These are phyloP conservation scores for Suhomyces faveliae DNA, from an alignment of 805 yeast species.

Conservation along the genomic window DNA sequence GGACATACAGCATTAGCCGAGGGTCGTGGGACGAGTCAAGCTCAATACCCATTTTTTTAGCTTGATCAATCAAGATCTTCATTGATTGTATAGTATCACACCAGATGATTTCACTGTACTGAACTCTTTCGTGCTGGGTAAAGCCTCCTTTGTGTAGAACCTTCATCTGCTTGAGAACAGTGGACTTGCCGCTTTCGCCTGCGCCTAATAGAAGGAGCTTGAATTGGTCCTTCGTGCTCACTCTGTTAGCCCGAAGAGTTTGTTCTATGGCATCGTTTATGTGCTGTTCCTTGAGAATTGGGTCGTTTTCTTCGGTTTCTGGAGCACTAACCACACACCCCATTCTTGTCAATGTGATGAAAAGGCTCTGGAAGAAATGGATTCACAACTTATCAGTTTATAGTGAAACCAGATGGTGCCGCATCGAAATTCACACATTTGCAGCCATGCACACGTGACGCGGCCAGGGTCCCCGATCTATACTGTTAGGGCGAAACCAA, in stretches of 20 bases:
- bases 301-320: slow-evolving; percentile 45
- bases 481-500: slow-evolving; percentile 21
- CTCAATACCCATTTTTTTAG: slow-evolving; percentile 60
- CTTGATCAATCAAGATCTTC: slow-evolving; percentile 73
- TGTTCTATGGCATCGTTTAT: slow-evolving; percentile 67
- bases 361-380: not conserved
- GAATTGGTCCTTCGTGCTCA: slow-evolving; percentile 55
- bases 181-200: slow-evolving; percentile 93
- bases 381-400: not conserved
- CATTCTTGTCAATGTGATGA: slow-evolving; percentile 40
- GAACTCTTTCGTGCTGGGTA: slow-evolving; percentile 70
- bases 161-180: slow-evolving; percentile 86
- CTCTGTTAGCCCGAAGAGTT: slow-evolving; percentile 49
- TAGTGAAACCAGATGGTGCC: not conserved
- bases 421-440: not conserved
- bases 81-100: slow-evolving; percentile 84
- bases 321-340: slow-evolving; percentile 66
- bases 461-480: slow-evolving; percentile 6
- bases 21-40: slow-evolving; percentile 53
- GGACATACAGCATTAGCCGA: slow-evolving; percentile 43
- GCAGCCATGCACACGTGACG: not conserved
- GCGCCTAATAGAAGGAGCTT: slow-evolving; percentile 84
- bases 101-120: slow-evolving; percentile 89
- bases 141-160: slow-evolving; percentile 85
- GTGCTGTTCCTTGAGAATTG: slow-evolving; percentile 51